phyloP scores from a whole-genome alignment of 257 asterid species.

The Nicotiana otophora region DNA sequence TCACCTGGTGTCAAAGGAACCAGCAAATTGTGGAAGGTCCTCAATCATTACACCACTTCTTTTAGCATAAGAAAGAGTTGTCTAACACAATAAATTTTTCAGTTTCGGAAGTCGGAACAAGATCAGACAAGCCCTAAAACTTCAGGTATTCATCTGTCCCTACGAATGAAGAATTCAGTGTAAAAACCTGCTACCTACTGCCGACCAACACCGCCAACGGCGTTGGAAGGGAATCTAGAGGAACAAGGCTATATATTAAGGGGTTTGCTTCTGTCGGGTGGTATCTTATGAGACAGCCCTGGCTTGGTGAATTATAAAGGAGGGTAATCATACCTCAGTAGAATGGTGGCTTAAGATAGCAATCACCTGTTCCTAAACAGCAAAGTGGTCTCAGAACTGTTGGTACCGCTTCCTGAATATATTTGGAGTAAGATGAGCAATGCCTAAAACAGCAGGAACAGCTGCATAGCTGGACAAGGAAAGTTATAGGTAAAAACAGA shows the following conservation, averaged over 20 bases:
- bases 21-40: not conserved
- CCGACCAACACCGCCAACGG: not conserved
- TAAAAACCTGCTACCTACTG: not conserved
- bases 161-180: not conserved
- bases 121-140: not conserved
- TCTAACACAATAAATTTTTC: not conserved
- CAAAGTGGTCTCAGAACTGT: not conserved
- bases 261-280: not conserved
- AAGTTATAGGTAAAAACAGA: not conserved
- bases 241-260: not conserved
- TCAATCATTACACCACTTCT: not conserved
- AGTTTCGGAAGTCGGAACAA: not conserved
- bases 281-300: not conserved
- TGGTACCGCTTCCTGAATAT: not conserved
- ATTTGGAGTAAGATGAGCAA: not conserved
- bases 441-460: not conserved
- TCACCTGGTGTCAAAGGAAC: not conserved
- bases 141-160: not conserved
- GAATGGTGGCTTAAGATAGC: constrained; percentile 4
- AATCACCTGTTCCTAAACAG: not conserved
- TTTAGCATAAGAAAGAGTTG: not conserved
- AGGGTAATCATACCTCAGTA: not conserved
- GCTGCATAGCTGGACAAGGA: not conserved
- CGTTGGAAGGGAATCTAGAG: not conserved
- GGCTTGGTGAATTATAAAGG: not conserved